These are phyloP conservation scores for Turritis glabra DNA, from an alignment of 345 rosid genomes.

Conservation along the genomic window DNA sequence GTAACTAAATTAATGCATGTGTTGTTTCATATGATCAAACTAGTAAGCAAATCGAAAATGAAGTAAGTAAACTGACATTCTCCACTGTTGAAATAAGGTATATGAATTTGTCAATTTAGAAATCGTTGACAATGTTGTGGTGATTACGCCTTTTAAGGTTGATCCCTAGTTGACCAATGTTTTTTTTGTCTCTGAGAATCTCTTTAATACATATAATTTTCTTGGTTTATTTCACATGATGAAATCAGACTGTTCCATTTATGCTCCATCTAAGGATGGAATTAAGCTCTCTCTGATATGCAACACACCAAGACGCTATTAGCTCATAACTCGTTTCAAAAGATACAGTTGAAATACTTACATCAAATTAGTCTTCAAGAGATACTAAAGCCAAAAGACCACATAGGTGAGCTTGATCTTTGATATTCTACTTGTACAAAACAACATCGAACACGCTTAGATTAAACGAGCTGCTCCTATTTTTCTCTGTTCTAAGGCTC, in stretches of 20 bases:
- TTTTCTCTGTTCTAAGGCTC: neutral
- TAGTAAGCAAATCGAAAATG: no score
- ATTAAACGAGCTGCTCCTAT: neutral
- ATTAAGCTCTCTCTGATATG: neutral
- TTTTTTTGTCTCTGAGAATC: neutral
- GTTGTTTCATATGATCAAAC: no score
- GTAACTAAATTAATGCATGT: no score
- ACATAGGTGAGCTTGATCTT: neutral
- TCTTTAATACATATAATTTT: neutral
- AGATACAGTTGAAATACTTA: neutral
- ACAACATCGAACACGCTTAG: neutral
- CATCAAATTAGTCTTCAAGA: neutral
- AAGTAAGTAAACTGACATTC: no score
- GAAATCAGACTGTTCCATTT: neutral
- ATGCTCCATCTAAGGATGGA: neutral
- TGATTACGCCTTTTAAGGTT: neutral
- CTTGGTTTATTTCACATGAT: neutral
- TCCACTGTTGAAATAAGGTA: neutral
- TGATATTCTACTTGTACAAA: neutral
- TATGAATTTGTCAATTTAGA: conserved; percentile 10
- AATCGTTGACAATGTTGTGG: neutral
- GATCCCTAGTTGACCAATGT: neutral
- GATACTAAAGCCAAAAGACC: neutral
- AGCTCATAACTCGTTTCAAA: neutral
- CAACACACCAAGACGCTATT: neutral